Base-by-base conservation (phyloP, 805 yeast genomes). In the Nakazawaea anatomiae region DNA sequence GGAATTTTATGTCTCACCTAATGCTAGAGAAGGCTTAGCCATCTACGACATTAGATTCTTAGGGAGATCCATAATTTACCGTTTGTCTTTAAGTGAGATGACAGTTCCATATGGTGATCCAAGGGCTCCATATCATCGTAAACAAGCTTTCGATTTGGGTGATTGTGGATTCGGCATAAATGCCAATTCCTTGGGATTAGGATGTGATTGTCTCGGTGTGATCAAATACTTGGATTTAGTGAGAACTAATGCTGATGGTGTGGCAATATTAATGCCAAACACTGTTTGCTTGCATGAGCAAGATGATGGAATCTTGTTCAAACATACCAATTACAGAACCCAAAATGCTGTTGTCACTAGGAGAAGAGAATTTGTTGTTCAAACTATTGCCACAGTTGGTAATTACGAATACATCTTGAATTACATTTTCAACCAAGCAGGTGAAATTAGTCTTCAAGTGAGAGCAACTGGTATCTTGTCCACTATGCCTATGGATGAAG, bases 31-130 rank as follows among this genome's bases (percentile, higher is more conserved):
- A 70, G 95, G 95, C 57, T 75, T 85, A 58, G 92, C 84, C 34
- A 57, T 87, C 35, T 86, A 87, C 65, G 87, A 87, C 58, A 82
- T 81, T 48, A 72, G 71, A 62, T 87, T 85, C 73, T 84, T 85
- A 66, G 92, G 91, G 47, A 80, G 94, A 69, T 83, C 86, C 46
- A 70, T 82, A 42, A 78, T 86, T 62, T 86, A 87, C 76, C 76
- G 94, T 71, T 66, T 85, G 44, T 76, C 90, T 2, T 69, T 86
- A 58, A 80, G 87, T 50, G 95, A 87, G 69, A 87, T 87, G 95
- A 86, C 92, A 40, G 95, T 87, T 56, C 94, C 94, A 35, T 87
- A 87, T 63, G 91, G 89, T 65, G 92, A 87, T 65, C 89, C 91
- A 61, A 77, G 92, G 68, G 82, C 83, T 44, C 94, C 94, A 56